These are phyloP conservation scores for Trichoderma koningiopsis DNA, from an alignment of 2,329 filamentous ascomycete genomes.

Conservation along the genomic window DNA sequence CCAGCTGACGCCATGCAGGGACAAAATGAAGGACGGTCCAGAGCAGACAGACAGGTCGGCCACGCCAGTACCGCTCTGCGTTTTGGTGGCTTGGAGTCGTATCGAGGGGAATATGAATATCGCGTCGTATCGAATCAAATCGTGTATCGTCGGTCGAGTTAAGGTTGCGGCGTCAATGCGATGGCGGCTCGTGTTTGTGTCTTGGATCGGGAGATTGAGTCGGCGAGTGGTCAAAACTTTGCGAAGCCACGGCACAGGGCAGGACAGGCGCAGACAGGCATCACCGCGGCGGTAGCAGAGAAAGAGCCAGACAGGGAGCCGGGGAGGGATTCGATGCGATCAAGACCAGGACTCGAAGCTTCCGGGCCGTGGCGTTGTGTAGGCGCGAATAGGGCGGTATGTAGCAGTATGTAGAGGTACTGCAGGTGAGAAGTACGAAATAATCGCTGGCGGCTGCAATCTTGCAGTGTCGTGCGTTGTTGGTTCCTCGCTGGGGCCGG, in stretches of 20 bases:
- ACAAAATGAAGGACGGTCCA: background rate
- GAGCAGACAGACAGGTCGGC: background rate
- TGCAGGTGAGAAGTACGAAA: background rate
- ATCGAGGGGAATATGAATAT: background rate
- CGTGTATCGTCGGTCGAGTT: background rate
- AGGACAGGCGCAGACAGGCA: constrained; percentile 20
- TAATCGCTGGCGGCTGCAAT: background rate
- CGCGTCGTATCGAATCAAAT: background rate
- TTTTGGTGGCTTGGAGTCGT: background rate
- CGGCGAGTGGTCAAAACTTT: constrained; percentile 15
- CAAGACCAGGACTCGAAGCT: background rate
- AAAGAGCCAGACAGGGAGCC: background rate
- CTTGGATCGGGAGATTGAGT: constrained; percentile 4
- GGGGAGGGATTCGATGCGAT: background rate
- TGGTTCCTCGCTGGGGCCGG: constrained; percentile 8
- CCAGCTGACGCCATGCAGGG: constrained; percentile 26
- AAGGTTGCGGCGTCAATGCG: background rate
- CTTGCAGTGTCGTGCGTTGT: background rate
- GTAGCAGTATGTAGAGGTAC: background rate
- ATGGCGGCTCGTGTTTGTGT: background rate
- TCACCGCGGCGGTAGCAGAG: constrained; percentile 13
- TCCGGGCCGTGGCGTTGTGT: background rate
- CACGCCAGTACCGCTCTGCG: constrained; percentile 4
- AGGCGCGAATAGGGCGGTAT: background rate
- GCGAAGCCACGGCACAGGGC: constrained; percentile 14